Evolutionary conservation across 176 grass and related monocot genomes (phyloP), one percentile per base, ranked within the genome.

Genomic region (Puccinellia tenuiflora): DNA sequence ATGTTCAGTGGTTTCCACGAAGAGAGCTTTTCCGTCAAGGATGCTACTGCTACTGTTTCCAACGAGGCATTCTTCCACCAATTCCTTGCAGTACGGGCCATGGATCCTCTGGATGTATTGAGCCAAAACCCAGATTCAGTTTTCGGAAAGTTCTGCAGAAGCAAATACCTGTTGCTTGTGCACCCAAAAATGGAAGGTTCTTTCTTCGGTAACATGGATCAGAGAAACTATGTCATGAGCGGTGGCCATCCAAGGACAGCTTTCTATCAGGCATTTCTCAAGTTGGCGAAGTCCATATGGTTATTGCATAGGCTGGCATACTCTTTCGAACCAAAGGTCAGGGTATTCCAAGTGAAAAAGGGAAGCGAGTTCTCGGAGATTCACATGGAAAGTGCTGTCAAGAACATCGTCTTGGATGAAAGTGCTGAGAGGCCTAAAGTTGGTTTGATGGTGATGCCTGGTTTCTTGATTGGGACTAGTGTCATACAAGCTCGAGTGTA

Each of bases 61-160:
- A 85, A 85, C 43, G 93, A 95, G 83, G 87, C 46, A 52, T 95
- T 88, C 83, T 98, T 98, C 81, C 96, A 93, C 76, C 96, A 99
- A 12, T 99, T 92, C 83, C 90, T 93, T 48, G 93, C 93, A 0
- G 85, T 96, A 26, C 79, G 93, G 69, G 89, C 74, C 18, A 99
- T 99, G 96, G 96, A 99, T 85, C 96, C 96, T 25, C 84, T 96
- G 78, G 96, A 98, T 86, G 91, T 98, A 47, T 62, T 98, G 28
- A 93, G 96, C 87, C 93, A 95, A 84, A 95, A 92, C 40, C 93
- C 96, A 20, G 87, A 93, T 65, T 98, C 93, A 0, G 21, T 88
- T 62, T 95, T 95, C 69, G 96, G 96, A 12, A 95, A 98, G 81
- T 98, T 98, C 70, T 93, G 92, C 78, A 88, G 90, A 67, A 88